Base-by-base conservation (phyloP, 2,329 filamentous ascomycete genomes). In the Lasiodiplodia sp. region DNA sequence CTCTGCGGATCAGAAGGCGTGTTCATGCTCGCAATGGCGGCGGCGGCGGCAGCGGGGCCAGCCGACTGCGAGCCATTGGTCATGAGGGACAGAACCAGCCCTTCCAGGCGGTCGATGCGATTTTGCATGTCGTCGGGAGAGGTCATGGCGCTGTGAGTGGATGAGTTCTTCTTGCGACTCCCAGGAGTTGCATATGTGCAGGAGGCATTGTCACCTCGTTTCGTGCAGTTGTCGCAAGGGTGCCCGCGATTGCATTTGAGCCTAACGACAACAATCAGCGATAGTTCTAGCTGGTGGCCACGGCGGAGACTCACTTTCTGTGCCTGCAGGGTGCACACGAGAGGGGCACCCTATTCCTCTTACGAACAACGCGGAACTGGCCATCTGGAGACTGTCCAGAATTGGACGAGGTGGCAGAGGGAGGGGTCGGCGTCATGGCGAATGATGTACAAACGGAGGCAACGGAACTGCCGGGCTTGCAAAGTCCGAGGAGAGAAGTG, bases 41-140 rank as follows among this genome's bases (percentile, higher is more conserved):
- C 87, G 69, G 87, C 84, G n/a, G 88, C 88, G 60, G 88, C 87
- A 21, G 85, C 79, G 3, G 85, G 84, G 25, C 88, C 87, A 57
- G 86, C 84, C 67, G 87, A 85, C 72, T 87, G 84, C n/a, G 85
- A 87, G 68, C 93, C 93, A 79, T 92, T 94, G 76, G 95, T 95
- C 95, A 98, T 97, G 77, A 98, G 81, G 34, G 93, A 96, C 72
- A 98, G 82, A 70, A 98, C 95, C 79, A 98, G 84, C 74, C 92
- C 92, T 86, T 98, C 95, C 72, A 98, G 86, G 75, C 95, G 89
- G 83, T 98, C 94, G 82, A 98, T 98, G 79, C 96, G 92, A 78
- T 96, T 97, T 83, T 98, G 95, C 95, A 98, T 97, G 81, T 97
- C 95, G 86, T 97, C 94, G 62, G 95, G 93, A 73, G 87, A 85